These are phyloP conservation scores for Lipomyces starkeyi DNA, from an alignment of 805 yeast species.

Conservation along the genomic window DNA sequence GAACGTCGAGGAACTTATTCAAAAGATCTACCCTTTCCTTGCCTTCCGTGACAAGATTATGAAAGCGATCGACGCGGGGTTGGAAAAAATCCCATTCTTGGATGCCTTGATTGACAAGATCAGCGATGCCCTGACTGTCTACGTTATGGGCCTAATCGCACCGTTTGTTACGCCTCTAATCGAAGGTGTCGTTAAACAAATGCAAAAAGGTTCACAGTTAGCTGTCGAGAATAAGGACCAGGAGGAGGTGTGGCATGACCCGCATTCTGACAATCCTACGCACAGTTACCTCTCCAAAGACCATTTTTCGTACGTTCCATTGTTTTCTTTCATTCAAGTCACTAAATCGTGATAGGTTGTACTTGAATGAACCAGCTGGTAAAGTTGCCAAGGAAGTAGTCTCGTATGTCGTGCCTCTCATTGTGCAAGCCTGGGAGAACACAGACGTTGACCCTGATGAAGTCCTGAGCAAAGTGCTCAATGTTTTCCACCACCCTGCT, in stretches of 20 bases:
- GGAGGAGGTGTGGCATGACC: constrained; percentile 40
- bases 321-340: background rate
- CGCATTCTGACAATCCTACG: constrained; percentile 37
- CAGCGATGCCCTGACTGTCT: constrained; percentile 38
- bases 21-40: constrained; percentile 35
- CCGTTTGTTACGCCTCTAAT: constrained; percentile 39
- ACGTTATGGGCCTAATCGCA: constrained; percentile 39
- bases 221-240: constrained; percentile 38
- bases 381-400: constrained; percentile 35
- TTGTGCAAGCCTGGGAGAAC: constrained; percentile 38
- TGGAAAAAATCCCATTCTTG: constrained; percentile 38
- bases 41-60: constrained; percentile 30
- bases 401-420: constrained; percentile 33
- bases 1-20: constrained; percentile 24
- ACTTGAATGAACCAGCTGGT: constrained; percentile 40
- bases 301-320: constrained; percentile 33
- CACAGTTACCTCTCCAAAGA: constrained; percentile 40
- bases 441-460: constrained; percentile 26
- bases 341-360: constrained; percentile 8
- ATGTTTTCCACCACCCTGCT: constrained; percentile 40
- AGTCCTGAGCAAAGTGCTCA: constrained; percentile 27
- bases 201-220: constrained; percentile 33
- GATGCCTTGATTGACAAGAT: constrained; percentile 35
- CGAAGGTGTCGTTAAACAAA: constrained; percentile 29
- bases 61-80: constrained; percentile 23